These are phyloP conservation scores for Pseudoturritis turrita DNA, from an alignment of 345 rosid genomes.

Conservation along the genomic window DNA sequence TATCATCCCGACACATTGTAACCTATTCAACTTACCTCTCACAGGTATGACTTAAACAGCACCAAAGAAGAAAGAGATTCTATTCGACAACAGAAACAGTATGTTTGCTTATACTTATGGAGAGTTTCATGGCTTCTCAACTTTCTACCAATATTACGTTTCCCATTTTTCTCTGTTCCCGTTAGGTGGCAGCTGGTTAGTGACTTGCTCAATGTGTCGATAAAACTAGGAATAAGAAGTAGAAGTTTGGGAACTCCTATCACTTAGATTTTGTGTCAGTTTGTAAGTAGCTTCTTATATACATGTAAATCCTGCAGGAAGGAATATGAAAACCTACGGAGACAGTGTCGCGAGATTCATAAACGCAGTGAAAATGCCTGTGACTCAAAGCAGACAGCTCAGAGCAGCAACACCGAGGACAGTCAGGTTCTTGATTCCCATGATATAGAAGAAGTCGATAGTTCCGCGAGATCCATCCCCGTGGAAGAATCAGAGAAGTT, in stretches of 20 bases:
- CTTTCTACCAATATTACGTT: not conserved
- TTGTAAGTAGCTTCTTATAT: conserved; percentile 4
- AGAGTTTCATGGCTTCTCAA: conserved; percentile 9
- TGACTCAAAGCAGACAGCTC: conserved; percentile 39
- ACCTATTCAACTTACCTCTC: conserved; percentile 5
- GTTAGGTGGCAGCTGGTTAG: conserved; percentile 16
- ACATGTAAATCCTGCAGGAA: conserved; percentile 42
- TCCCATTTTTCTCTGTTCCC: not conserved
- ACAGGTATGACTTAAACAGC: conserved; percentile 69
- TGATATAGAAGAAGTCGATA: conserved; percentile 37
- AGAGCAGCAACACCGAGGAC: conserved; percentile 36
- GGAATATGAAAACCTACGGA: conserved; percentile 61
- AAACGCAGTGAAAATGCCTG: conserved; percentile 36
- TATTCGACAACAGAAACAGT: conserved; percentile 55
- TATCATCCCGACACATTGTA: not conserved
- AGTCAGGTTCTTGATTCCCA: conserved; percentile 50
- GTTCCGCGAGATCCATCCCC: conserved; percentile 31
- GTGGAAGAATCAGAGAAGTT: conserved; percentile 33
- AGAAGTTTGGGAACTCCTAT: not conserved
- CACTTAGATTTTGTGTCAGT: not conserved
- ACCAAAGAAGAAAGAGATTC: conserved; percentile 65
- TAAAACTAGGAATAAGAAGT: conserved; percentile 3
- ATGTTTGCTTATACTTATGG: conserved; percentile 11
- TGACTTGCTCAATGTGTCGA: not conserved
- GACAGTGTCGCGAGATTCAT: conserved; percentile 48